Evolutionary conservation across 1,139 yeast genomes (phyloP).

Genomic region (Kodamaea plutei): DNA sequence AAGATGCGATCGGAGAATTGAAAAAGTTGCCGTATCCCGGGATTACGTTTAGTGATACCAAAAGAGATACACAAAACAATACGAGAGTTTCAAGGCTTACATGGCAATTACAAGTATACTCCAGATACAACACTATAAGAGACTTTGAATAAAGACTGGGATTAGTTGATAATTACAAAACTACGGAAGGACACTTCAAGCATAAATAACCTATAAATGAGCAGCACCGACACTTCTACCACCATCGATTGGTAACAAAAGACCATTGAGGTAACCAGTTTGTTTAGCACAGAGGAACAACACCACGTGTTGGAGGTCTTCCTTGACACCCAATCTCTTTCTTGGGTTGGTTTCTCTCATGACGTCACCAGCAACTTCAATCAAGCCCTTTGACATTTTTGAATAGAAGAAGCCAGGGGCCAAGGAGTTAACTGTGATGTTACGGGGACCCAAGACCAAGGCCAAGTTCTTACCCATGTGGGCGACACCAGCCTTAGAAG

Average conservation of each 20-base stretch:
- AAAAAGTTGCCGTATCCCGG: no score
- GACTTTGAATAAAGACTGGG: no score
- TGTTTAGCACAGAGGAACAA: slow-evolving; percentile 59
- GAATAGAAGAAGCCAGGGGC: slow-evolving; percentile 82
- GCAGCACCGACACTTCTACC: slow-evolving; percentile 40
- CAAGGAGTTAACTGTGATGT: slow-evolving; percentile 62
- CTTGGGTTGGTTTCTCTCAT: slow-evolving; percentile 55
- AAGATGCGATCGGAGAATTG: no score
- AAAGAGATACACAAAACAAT: no score
- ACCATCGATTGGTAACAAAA: slow-evolving; percentile 74
- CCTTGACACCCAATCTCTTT: slow-evolving; percentile 57
- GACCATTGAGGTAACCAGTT: slow-evolving; percentile 63
- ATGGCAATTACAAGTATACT: no score
- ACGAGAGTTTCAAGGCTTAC: no score
- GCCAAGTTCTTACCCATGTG: slow-evolving; percentile 67
- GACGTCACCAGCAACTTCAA: slow-evolving; percentile 51
- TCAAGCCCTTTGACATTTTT: slow-evolving; percentile 68
- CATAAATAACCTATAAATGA: slow-evolving; percentile 10
- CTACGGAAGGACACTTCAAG: neutral
- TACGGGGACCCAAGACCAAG: slow-evolving; percentile 58
- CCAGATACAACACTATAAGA: no score
- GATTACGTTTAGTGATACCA: no score
- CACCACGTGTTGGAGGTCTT: slow-evolving; percentile 58
- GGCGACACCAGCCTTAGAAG: slow-evolving; percentile 75
- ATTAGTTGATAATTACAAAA: neutral